Evolutionary conservation across 108 stramenopile species (phyloP), one percentile per base, ranked within the genome.

Genomic region (Fragilaria radians): DNA sequence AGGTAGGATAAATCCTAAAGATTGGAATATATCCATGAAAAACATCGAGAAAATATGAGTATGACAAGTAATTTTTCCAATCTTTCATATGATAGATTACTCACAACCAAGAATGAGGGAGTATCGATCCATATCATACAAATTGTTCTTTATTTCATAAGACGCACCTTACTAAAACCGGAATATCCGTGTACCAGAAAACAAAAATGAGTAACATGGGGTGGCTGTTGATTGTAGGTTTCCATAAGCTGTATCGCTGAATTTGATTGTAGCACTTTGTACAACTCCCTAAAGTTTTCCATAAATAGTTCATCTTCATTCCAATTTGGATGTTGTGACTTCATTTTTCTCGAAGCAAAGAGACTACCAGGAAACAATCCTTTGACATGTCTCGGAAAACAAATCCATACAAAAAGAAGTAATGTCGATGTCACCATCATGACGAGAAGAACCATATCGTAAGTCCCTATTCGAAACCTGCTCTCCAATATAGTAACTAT

Each of bases 161-260:
- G 11, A 42, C 36, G 11, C 36, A 14, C 36, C 36, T 7, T 64
- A 32, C 64, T 36, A 27, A 59, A 65, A 9, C 81, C 81, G 22
- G 71, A 60, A 65, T 78, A 74, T 1, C 81, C 81, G 51, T 82
- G 81, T 18, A 82, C 32, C 30, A 82, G 51, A 54, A 82, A 82
- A 42, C 68, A 74, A 46, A 82, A 82, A 63, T 82, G 80, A 25
- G 59, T 60, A 4, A 60, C 59, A 24, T 28, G 21, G 2, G 31
- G 30, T 27, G 28, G 32, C 23, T 32, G n/a, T 4, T 32, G 19
- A 19, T 57, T 32, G 7, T 57, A 22, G 32, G 26, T 32, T 3
- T 57, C 32, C 36, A 42, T 42, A 14, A 42, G 36, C 14, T 42
- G 36, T 42, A 7, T 42, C 14, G 36, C 7, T 11, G 7, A 14